Evolutionary conservation across 352 stramenopile species (phyloP).

Genomic region (Globisporangium recalcitrans): DNA sequence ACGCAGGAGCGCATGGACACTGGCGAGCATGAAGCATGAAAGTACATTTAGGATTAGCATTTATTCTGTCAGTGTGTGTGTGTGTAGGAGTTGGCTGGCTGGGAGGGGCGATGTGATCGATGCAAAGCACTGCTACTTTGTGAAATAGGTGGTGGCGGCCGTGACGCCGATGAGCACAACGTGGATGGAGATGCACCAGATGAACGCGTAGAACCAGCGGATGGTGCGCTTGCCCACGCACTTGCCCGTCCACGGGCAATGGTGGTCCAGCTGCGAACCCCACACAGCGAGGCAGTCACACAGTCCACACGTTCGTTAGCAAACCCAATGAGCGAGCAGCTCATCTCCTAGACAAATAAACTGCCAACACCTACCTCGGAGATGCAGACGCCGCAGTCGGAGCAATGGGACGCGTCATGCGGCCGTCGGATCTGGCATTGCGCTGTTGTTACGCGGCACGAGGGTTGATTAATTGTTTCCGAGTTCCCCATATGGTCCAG

Average conservation of each 20-base stretch:
- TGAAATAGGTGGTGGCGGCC: conserved; percentile 32
- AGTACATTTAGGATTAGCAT: background rate
- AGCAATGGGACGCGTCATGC: conserved; percentile 69
- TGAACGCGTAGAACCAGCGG: conserved; percentile 78
- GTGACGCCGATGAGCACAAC: conserved; percentile 48
- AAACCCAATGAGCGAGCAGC: background rate
- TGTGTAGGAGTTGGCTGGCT: background rate
- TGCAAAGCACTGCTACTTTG: background rate
- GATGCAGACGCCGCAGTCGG: conserved; percentile 74
- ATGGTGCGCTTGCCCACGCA: conserved; percentile 84
- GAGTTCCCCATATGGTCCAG: background rate
- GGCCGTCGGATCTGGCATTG: conserved; percentile 73
- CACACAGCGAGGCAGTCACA: too few species aligned
- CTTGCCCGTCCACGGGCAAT: conserved; percentile 91
- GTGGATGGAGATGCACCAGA: conserved; percentile 60
- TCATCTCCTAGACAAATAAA: conserved; percentile 1
- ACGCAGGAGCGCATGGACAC: background rate
- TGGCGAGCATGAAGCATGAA: background rate
- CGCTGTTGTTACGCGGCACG: conserved; percentile 25
- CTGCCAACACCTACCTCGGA: conserved; percentile 32
- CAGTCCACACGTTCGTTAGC: conserved; percentile 3
- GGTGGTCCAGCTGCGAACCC: conserved; percentile 91
- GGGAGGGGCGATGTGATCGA: background rate
- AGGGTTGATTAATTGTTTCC: background rate
- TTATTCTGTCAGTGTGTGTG: background rate